These are phyloP conservation scores for Purpureocillium lavendulum DNA, from an alignment of 2,329 filamentous ascomycete species.

Conservation along the genomic window DNA sequence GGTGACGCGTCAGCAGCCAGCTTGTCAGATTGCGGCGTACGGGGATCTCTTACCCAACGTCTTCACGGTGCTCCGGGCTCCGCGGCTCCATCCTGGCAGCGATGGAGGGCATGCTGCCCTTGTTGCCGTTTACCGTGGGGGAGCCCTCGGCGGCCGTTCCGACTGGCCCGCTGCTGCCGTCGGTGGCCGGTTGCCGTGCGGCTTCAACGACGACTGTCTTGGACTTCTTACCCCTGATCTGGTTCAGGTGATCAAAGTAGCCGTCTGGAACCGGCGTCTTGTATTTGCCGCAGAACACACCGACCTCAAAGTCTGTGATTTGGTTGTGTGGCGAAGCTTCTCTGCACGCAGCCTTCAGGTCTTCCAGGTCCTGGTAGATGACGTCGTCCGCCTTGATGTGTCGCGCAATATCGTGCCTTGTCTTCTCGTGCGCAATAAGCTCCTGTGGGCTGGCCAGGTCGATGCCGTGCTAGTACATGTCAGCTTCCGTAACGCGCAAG, in stretches of 20 bases:
- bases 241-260: conserved; percentile 77
- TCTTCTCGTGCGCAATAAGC: conserved; percentile 32
- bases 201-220: background rate
- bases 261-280: conserved; percentile 68
- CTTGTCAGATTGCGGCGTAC: background rate
- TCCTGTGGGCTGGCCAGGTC: conserved; percentile 35
- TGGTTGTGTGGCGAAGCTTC: conserved; percentile 52
- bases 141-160: background rate
- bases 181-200: background rate
- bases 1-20: background rate
- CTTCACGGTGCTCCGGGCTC: background rate
- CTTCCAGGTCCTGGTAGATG: conserved; percentile 48
- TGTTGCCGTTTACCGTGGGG: background rate
- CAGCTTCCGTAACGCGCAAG: background rate
- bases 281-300: conserved; percentile 86
- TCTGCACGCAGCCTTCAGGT: conserved; percentile 71
- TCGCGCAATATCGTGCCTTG: conserved; percentile 26
- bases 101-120: background rate
- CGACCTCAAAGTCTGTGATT: conserved; percentile 69
- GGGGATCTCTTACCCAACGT: background rate
- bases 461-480: conserved; percentile 29
- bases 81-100: background rate
- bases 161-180: background rate
- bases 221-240: conserved; percentile 56
- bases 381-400: conserved; percentile 8